Conservation (phyloP, 129 eudicot species). For the Tanacetum coccineum region DNA sequence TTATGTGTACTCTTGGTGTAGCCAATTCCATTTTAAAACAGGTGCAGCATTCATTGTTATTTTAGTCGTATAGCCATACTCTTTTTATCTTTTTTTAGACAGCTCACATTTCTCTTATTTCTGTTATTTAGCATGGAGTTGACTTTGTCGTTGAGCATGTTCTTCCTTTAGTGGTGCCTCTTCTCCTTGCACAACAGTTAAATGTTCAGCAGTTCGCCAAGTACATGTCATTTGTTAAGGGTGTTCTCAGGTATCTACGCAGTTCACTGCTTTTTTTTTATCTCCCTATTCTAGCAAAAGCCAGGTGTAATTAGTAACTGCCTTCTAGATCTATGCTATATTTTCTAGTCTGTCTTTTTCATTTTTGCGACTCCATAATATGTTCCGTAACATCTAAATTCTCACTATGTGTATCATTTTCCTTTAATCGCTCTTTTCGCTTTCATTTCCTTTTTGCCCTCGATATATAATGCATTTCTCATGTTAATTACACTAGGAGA, state of each 20-base stretch:
- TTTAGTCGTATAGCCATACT: background rate
- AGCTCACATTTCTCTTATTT: slow-evolving; percentile 17
- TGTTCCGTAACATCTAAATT: too few species aligned
- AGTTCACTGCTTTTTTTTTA: background rate
- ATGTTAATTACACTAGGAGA: too few species aligned
- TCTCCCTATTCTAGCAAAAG: slow-evolving; percentile 2
- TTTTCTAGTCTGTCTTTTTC: too few species aligned
- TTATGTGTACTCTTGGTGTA: slow-evolving; percentile 93
- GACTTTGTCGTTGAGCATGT: slow-evolving; percentile 90
- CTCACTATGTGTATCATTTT: too few species aligned
- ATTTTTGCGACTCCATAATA: too few species aligned
- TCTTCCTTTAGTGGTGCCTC: slow-evolving; percentile 80
- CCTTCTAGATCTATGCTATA: too few species aligned
- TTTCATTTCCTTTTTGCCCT: background rate
- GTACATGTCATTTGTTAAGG: slow-evolving; percentile 85
- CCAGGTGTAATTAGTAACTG: background rate
- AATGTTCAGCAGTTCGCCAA: slow-evolving; percentile 97
- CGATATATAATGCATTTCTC: too few species aligned
- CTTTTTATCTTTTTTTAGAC: background rate
- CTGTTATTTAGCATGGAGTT: slow-evolving; percentile 65
- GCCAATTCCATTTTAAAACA: slow-evolving; percentile 83
- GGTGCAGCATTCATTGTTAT: slow-evolving; percentile 36
- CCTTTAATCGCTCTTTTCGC: too few species aligned
- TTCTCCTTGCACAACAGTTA: slow-evolving; percentile 84
- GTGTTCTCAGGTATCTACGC: slow-evolving; percentile 63